phyloP scores from a whole-genome alignment of 768 basidiomycete species.

The Baorangia bicolor region DNA sequence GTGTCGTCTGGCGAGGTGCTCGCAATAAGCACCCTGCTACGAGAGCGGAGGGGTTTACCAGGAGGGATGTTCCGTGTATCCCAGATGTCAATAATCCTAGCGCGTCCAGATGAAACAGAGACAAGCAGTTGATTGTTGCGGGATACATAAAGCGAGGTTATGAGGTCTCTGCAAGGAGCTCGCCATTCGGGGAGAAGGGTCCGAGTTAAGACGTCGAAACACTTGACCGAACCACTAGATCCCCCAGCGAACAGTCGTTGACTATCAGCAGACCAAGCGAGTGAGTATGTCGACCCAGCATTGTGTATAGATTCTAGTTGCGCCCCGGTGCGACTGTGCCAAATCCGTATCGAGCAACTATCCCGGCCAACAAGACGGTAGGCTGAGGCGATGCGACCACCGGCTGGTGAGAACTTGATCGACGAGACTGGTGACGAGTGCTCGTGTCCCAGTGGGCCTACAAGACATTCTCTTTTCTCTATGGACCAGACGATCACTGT shows the following conservation, averaged over 20 bases:
- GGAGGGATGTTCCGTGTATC: background rate
- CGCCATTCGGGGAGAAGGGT: background rate
- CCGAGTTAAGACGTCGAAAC: conserved; percentile 7
- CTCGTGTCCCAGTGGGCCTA: conserved; percentile 1
- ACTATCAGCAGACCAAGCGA: conserved; percentile 18
- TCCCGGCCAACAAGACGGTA: background rate
- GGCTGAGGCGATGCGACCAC: conserved; percentile 9
- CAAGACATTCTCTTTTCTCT: background rate
- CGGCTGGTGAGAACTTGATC: conserved; percentile 18
- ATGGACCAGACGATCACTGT: conserved; percentile 2
- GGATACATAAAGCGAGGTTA: conserved; percentile 7
- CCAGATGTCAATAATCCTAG: conserved; percentile 12
- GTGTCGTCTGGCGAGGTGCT: conserved; percentile 4
- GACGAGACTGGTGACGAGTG: conserved; percentile 7
- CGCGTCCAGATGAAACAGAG: conserved; percentile 8
- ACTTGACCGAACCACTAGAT: conserved; percentile 7
- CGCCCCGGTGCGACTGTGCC: conserved; percentile 12
- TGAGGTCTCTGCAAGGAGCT: background rate
- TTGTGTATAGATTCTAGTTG: background rate
- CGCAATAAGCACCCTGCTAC: background rate
- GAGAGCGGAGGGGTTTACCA: background rate
- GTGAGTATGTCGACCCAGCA: background rate
- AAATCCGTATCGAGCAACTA: conserved; percentile 2
- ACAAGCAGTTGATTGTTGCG: conserved; percentile 4
- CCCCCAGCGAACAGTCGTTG: conserved; percentile 15